Evolutionary conservation across 2,329 filamentous ascomycete species (phyloP).

Genomic region (Catunica adiposa): DNA sequence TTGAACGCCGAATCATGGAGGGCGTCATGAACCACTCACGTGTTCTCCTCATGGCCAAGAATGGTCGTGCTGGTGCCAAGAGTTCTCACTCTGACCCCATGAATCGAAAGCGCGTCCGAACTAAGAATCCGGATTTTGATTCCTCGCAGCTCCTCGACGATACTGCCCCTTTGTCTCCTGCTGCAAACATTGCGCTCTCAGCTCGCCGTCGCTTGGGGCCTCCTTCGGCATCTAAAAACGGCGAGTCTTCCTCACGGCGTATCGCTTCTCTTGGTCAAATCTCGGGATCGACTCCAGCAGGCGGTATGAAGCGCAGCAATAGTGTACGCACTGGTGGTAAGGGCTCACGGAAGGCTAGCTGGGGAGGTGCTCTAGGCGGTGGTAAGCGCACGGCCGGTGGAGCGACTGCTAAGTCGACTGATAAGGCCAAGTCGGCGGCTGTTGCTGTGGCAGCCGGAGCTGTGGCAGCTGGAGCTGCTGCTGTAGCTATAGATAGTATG

Average conservation of each 20-base stretch:
- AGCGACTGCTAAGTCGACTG: not conserved
- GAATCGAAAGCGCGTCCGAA: constrained; percentile 40
- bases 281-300: constrained; percentile 50
- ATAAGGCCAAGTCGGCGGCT: constrained; percentile 8
- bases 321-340: constrained; percentile 40
- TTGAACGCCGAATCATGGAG: constrained; percentile 86
- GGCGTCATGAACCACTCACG: constrained; percentile 94
- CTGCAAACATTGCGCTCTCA: constrained; percentile 37
- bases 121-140: constrained; percentile 15
- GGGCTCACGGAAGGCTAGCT: constrained; percentile 49
- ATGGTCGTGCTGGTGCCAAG: constrained; percentile 31
- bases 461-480: not conserved
- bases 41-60: constrained; percentile 64
- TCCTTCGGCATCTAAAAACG: constrained; percentile 18
- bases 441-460: constrained; percentile 6
- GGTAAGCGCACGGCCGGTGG: constrained; percentile 20
- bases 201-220: constrained; percentile 32
- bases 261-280: constrained; percentile 89
- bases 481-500: no score
- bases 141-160: constrained; percentile 1
- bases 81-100: constrained; percentile 33
- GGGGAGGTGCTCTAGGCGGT: constrained; percentile 34
- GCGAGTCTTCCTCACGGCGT: constrained; percentile 32
- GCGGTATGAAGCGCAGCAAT: constrained; percentile 58
- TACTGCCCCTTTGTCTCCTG: constrained; percentile 17